Base-by-base conservation (phyloP, 257 asterid genomes). In the Prunella vulgaris region DNA sequence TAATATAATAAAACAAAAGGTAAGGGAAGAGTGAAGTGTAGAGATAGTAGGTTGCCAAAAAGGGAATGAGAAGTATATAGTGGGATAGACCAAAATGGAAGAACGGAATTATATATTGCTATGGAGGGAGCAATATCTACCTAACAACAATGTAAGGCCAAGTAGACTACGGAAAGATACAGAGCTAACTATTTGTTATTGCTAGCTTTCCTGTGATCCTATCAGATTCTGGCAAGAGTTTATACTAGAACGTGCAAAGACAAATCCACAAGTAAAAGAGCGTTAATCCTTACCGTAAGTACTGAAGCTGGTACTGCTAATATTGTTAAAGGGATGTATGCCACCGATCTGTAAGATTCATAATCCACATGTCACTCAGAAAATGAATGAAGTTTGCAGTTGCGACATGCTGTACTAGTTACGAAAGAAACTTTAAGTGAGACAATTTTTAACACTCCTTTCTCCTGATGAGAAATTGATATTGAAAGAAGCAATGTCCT, bases 221-320 rank as follows among this genome's bases (percentile, higher is more conserved):
- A 30, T 14, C 59, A 15, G 14, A 46, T 7, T 37, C 54, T 33
- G 46, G 24, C 51, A 20, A 12, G 44, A 44, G 37, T 25, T 37
- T 24, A 48, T 53, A 67, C 17, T 37, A 42, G 59, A 60, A 69
- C 74, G 28, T 35, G 24, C 24, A 60, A 42, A 63, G 49, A 59
- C 1, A 7, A 38, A 5, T 40, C n/a, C n/a, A 44, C 52, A 44
- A 44, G 18, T 13, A 24, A 14, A 14, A 22, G 32, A 46, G 54
- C 46, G 59, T 33, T 4, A 18, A 61, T 77, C 74, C 74, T 77
- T 84, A 93, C 97, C 57, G 99, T 90, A 60, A 93, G 96, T 28
- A 93, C 64, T 73, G 97, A 90, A 79, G 99, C 99, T 73, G 99
- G 99, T 71, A 93, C 97, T 21, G 96, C 97, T 79, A 93, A 79